These are phyloP conservation scores for Penicillium lagena DNA, from an alignment of 495 filamentous ascomycete species.

Conservation along the genomic window DNA sequence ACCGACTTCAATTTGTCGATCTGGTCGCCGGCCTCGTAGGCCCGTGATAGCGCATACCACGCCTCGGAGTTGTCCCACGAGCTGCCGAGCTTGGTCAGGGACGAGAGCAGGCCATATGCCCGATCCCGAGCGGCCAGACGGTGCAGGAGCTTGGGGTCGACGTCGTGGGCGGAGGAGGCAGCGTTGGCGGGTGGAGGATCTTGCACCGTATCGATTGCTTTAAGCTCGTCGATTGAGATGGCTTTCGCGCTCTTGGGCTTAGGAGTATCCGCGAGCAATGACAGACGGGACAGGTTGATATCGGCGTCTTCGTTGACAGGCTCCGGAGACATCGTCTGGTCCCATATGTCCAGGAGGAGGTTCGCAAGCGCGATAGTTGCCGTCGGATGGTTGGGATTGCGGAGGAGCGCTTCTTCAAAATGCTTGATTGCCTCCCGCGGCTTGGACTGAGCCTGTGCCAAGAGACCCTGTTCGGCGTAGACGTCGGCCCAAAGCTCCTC, in stretches of 20 bases:
- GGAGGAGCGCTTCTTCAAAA: constrained; percentile 74
- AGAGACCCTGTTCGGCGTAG: constrained; percentile 65
- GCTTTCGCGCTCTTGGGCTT: constrained; percentile 15
- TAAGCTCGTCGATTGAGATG: constrained; percentile 19
- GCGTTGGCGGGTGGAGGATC: constrained; percentile 4
- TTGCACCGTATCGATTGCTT: constrained; percentile 7
- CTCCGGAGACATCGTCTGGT: constrained; percentile 48
- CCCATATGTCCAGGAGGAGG: constrained; percentile 81
- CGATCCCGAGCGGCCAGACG: constrained; percentile 80
- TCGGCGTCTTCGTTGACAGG: constrained; percentile 27
- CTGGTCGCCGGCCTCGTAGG: constrained; percentile 79
- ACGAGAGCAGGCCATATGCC: constrained; percentile 73
- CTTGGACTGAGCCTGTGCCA: constrained; percentile 53
- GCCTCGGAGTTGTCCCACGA: constrained; percentile 95
- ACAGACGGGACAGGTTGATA: constrained; percentile 18
- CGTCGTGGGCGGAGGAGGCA: constrained; percentile 15
- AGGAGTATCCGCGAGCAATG: constrained; percentile 12
- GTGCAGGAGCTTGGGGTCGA: constrained; percentile 58
- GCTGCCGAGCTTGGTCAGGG: constrained; percentile 73
- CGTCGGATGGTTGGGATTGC: constrained; percentile 66
- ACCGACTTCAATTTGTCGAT: constrained; percentile 73
- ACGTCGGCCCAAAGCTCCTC: constrained; percentile 80
- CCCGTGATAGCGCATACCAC: constrained; percentile 82
- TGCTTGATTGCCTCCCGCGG: constrained; percentile 61
- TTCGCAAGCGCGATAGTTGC: constrained; percentile 79